Evolutionary conservation across 2,329 filamentous ascomycete genomes (phyloP).

Genomic region (Pseudogymnoascus sp.): DNA sequence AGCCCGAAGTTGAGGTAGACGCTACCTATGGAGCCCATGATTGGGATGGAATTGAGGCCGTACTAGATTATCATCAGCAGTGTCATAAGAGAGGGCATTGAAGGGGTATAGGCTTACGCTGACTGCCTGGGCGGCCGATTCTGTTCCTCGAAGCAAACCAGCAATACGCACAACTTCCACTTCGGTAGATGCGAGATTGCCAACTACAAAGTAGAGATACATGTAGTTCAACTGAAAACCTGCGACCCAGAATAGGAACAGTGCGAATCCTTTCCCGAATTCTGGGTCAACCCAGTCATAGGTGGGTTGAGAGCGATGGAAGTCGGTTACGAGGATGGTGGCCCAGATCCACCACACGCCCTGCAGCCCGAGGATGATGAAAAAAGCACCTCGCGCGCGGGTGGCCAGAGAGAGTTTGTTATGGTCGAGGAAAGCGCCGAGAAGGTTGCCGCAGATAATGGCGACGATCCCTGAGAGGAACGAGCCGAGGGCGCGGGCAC

Average conservation of each 20-base stretch:
- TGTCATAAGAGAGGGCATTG: not conserved
- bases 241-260: conserved; percentile 58
- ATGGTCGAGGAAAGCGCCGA: conserved; percentile 38
- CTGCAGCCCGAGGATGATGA: conserved; percentile 37
- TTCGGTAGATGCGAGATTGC: conserved; percentile 52
- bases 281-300: conserved; percentile 58
- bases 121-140: conserved; percentile 64
- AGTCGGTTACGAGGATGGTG: conserved; percentile 55
- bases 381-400: conserved; percentile 22
- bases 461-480: conserved; percentile 62
- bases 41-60: conserved; percentile 50
- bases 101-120: conserved; percentile 36
- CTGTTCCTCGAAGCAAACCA: conserved; percentile 58
- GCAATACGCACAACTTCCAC: conserved; percentile 60
- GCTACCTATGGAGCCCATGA: conserved; percentile 57
- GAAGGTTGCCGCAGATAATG: conserved; percentile 54
- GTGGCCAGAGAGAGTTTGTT: conserved; percentile 21
- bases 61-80: conserved; percentile 36
- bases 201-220: conserved; percentile 58
- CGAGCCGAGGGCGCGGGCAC: conserved; percentile 59
- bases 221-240: conserved; percentile 68
- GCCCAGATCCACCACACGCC: conserved; percentile 68
- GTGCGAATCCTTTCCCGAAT: conserved; percentile 57
- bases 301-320: conserved; percentile 44
- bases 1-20: conserved; percentile 64